Conservation (phyloP, 202 grass and related monocot species). For the Miscanthus sacchariflorus region DNA sequence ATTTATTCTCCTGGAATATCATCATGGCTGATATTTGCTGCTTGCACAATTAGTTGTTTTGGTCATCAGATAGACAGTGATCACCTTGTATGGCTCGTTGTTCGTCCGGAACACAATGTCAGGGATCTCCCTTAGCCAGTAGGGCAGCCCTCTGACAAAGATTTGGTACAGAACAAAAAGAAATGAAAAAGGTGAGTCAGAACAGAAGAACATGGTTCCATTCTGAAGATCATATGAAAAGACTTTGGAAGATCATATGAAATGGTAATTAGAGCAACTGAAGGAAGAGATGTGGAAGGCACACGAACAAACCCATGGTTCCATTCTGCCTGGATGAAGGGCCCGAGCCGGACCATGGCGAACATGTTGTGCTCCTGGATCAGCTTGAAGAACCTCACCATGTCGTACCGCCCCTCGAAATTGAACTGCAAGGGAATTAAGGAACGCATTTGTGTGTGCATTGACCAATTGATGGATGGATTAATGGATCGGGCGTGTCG, state of each 20-base stretch:
- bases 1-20: neutral
- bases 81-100: constrained; percentile 89
- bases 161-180: neutral
- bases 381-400: constrained; percentile 79
- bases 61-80: neutral
- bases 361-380: constrained; percentile 73
- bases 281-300: constrained; percentile 39
- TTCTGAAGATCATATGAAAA: too few relatives aligned
- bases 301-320: constrained; percentile 84
- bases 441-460: neutral
- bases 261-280: neutral
- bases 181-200: neutral
- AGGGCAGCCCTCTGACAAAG: constrained; percentile 72
- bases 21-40: neutral
- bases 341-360: constrained; percentile 75
- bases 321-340: constrained; percentile 95
- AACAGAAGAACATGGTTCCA: neutral
- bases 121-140: constrained; percentile 78
- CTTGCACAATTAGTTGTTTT: neutral
- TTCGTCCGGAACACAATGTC: constrained; percentile 72
- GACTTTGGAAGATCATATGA: neutral
- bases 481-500: too few relatives aligned
- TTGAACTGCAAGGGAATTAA: constrained; percentile 50
- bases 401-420: constrained; percentile 70
- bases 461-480: too few relatives aligned